Percentiles rank a stretch among this genome's conserved stretches.
These are phyloP conservation scores for Mimosa bimucronata DNA, from an alignment of 306 rosid genomes.

Conservation along the genomic window DNA sequence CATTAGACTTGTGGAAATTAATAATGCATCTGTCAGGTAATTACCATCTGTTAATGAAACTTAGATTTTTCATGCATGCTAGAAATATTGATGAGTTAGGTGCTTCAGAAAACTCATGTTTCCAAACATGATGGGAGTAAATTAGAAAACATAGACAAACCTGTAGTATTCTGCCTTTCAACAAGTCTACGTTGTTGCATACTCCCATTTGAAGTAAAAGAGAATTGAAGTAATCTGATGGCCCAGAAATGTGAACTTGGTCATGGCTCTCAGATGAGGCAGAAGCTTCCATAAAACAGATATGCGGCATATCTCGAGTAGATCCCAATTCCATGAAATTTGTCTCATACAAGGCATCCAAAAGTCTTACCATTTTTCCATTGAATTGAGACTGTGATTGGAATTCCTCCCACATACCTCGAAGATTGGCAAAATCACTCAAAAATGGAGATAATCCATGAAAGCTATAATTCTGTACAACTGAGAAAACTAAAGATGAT, in stretches of 20 bases:
- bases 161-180: background rate
- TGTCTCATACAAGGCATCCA: background rate
- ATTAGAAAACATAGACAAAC: too few relatives aligned
- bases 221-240: background rate
- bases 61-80: too few relatives aligned
- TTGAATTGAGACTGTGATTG: background rate
- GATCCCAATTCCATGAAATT: background rate
- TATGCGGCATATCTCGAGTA: too few relatives aligned
- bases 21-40: too few relatives aligned
- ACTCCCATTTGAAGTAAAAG: slow-evolving; percentile 32
- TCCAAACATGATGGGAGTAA: too few relatives aligned
- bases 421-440: background rate
- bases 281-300: too few relatives aligned
- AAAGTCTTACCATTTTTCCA: background rate
- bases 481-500: background rate
- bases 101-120: too few relatives aligned
- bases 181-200: background rate
- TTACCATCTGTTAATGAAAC: too few relatives aligned
- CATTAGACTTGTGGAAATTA: too few relatives aligned
- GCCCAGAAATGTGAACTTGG: background rate
- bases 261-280: background rate
- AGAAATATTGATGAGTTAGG: too few relatives aligned
- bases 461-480: background rate
- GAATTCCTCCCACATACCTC: background rate
- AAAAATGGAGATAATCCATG: background rate